Evolutionary conservation across 1,284 basidiomycete species (phyloP), one percentile per base, ranked within the genome.

Genomic region (Cutaneotrichosporon cutaneum): DNA sequence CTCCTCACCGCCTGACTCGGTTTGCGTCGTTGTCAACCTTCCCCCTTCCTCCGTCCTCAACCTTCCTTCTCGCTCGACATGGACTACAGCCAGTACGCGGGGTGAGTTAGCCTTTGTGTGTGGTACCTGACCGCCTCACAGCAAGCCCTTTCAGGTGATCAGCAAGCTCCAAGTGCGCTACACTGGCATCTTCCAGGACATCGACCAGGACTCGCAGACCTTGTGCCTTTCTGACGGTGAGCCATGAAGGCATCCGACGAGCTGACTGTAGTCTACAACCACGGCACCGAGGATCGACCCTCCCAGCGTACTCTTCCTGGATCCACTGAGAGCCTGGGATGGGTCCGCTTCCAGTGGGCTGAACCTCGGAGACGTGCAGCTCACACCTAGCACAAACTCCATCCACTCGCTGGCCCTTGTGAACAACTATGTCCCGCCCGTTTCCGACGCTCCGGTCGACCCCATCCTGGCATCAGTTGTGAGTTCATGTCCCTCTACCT

Each of bases 291-390:
- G 64, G 72, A 76, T 59, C 63, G 77, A n/a, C 71, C 72, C 4
- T 69, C 72, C 0, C 61, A 66, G 7, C 62, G 69, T 16, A 71
- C 68, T 36, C 57, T 77, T 5, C 70, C 73, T 11, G 73, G 73
- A 4, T 72, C 71, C 0, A 57, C 66, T 3, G 65, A 63, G 21
- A 70, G 68, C 1, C 67, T 78, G 0, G 77, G 77, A 18, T 78
- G 77, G 77, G 81, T 89, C 87, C 80, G 94, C 91, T 81, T 91
- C 88, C 57, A 95, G 90, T 88, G 75, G 70, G 88, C 83, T 32
- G 0, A 22, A 4, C 4, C n/a, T 6, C 2, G 18, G 6, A 47
- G 27, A 22, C 3, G 2, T 35, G 22, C 22, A 24, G 24, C 22
- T 53, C 21, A 57, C 57, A n/a, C 5, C 0, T 60, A 78, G 77